These are phyloP conservation scores for Hyaloperonospora brassicae DNA, from an alignment of 352 stramenopile species.

Conservation along the genomic window DNA sequence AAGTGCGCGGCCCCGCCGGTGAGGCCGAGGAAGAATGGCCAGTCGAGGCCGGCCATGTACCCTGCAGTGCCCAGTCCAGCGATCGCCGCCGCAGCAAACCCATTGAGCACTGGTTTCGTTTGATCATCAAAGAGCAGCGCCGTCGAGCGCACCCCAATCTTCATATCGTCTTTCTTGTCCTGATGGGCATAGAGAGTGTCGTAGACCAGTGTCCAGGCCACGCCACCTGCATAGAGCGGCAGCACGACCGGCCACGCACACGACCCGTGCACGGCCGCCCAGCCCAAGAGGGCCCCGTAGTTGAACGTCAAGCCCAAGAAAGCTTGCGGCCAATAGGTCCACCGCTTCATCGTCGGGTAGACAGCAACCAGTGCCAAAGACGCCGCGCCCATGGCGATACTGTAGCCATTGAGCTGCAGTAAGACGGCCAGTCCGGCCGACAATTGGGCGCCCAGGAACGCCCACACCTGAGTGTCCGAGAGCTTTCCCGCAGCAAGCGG, in stretches of 20 bases:
- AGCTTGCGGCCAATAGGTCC: slow-evolving; percentile 96
- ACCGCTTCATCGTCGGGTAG: slow-evolving; percentile 98
- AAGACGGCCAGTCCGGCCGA: slow-evolving; percentile 89
- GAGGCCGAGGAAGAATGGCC: slow-evolving; percentile 87
- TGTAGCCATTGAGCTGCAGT: slow-evolving; percentile 92
- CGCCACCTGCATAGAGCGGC: slow-evolving; percentile 90
- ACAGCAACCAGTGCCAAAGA: slow-evolving; percentile 90
- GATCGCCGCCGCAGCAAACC: slow-evolving; percentile 65
- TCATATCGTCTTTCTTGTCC: slow-evolving; percentile 94
- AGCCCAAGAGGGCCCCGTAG: slow-evolving; percentile 95
- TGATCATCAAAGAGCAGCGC: slow-evolving; percentile 92
- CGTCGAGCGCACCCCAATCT: slow-evolving; percentile 94
- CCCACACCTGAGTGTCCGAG: slow-evolving; percentile 84
- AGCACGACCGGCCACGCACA: slow-evolving; percentile 84
- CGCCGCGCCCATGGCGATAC: slow-evolving; percentile 87
- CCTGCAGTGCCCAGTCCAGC: slow-evolving; percentile 57
- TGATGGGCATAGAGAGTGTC: slow-evolving; percentile 99
- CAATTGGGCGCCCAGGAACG: slow-evolving; percentile 92
- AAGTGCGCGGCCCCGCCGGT: slow-evolving; percentile 87
- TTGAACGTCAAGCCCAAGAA: slow-evolving; percentile 98
- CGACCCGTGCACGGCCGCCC: slow-evolving; percentile 77
- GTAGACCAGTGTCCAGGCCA: slow-evolving; percentile 99
- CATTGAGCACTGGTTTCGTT: slow-evolving; percentile 90
- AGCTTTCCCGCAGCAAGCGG: slow-evolving; percentile 90
- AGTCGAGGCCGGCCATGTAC: slow-evolving; percentile 74